Percentiles rank a stretch among this genome's conserved stretches.
Evolutionary conservation across 768 basidiomycete genomes (phyloP).

Genomic region (Cystobasidium onofrii): DNA sequence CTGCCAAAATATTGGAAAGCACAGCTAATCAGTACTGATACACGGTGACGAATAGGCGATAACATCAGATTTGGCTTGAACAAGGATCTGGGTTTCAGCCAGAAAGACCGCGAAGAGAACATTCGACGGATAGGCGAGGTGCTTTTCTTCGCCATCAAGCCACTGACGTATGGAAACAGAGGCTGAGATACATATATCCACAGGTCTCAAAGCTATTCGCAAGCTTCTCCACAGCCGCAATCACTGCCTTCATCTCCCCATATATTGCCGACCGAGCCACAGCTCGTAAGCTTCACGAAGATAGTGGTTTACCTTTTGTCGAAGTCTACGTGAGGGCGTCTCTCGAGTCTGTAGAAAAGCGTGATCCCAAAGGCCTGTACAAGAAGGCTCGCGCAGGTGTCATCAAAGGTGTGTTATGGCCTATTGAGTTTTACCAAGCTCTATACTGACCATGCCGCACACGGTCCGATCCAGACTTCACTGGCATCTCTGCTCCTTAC

Average conservation of each 20-base stretch:
- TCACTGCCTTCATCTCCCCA: conserved; percentile 99
- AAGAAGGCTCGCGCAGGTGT: conserved; percentile 91
- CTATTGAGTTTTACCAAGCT: no score
- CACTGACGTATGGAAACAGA: no score
- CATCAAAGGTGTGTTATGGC: conserved; percentile 94
- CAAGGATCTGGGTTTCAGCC: conserved; percentile 90
- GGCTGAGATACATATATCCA: no score
- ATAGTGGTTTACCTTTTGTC: conserved; percentile 67
- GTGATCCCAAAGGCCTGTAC: conserved; percentile 96
- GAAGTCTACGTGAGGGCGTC: conserved; percentile 96
- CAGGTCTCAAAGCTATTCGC: conserved; percentile 92
- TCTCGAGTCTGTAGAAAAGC: conserved; percentile 71
- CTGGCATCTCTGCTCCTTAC: conserved; percentile 94
- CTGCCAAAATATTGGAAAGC: no score
- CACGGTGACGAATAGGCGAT: no score
- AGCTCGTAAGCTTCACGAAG: conserved; percentile 72
- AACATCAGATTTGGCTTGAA: conserved; percentile 92
- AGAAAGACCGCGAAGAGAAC: conserved; percentile 84
- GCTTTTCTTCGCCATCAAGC: no score
- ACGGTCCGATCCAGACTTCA: conserved; percentile 96
- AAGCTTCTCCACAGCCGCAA: conserved; percentile 70
- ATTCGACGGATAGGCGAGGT: conserved; percentile 96
- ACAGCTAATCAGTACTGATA: no score
- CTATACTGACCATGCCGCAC: no score
- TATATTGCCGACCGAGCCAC: conserved; percentile 75